Conservation (phyloP, 345 rosid genomes). For the Rhizophora apiculata region DNA sequence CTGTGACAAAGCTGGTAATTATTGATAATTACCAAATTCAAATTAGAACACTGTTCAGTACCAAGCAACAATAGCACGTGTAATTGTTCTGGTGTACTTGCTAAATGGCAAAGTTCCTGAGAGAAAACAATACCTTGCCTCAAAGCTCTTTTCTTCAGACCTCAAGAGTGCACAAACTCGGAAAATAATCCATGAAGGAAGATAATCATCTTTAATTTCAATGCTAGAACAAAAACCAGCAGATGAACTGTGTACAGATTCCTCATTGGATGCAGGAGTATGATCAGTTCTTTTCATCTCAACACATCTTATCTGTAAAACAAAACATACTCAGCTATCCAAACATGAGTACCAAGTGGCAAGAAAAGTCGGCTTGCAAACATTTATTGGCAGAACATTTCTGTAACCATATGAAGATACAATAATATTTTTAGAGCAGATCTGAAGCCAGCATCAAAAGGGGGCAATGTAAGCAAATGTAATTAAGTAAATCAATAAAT, state of each 20-base stretch:
- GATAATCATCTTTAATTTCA: slow-evolving; percentile 61
- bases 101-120: too few species aligned
- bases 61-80: not conserved
- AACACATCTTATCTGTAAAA: slow-evolving; percentile 67
- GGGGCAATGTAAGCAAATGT: not conserved
- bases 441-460: not conserved
- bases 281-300: slow-evolving; percentile 52
- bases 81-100: too few species aligned
- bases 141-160: slow-evolving; percentile 59
- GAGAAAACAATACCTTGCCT: slow-evolving; percentile 54
- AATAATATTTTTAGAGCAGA: not conserved
- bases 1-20: slow-evolving; percentile 64
- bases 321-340: slow-evolving; percentile 11
- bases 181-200: slow-evolving; percentile 87
- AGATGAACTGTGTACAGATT: slow-evolving; percentile 6
- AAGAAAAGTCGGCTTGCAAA: not conserved
- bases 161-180: slow-evolving; percentile 52
- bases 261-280: slow-evolving; percentile 3
- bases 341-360: not conserved
- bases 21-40: slow-evolving; percentile 7
- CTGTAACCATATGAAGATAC: not conserved
- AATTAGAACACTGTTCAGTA: not conserved
- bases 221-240: slow-evolving; percentile 41
- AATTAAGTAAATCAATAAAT: not conserved
- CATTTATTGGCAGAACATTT: slow-evolving; percentile 5